Conservation (phyloP, 2,329 filamentous ascomycete genomes). For the Ramularia collo-cygni region DNA sequence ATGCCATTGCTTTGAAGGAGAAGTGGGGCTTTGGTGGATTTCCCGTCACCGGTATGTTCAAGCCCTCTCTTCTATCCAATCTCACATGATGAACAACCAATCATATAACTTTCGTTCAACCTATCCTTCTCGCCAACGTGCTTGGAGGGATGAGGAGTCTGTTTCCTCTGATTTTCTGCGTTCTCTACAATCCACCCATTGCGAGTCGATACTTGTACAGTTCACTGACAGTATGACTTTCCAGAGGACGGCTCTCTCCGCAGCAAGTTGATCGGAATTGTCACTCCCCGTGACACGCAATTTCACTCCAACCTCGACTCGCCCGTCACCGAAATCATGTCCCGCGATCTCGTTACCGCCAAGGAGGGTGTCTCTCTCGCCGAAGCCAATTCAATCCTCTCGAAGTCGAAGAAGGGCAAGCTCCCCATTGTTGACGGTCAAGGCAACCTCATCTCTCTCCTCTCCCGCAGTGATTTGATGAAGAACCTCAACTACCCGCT, state of each 20-base stretch:
- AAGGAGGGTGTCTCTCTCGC: constrained; percentile 70
- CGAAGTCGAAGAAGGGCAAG: constrained; percentile 89
- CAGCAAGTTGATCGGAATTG: constrained; percentile 93
- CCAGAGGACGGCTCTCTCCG: constrained; percentile 85
- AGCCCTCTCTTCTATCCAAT: constrained; percentile 9
- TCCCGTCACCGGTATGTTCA: constrained; percentile 84
- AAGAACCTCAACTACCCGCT: constrained; percentile 98
- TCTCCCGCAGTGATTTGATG: constrained; percentile 90
- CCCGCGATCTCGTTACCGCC: constrained; percentile 87
- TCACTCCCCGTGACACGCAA: constrained; percentile 96
- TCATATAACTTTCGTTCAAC: constrained; percentile 99
- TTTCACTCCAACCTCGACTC: constrained; percentile 73
- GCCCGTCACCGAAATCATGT: constrained; percentile 85
- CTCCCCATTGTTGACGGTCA: constrained; percentile 45
- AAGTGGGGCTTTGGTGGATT: constrained; percentile 98
- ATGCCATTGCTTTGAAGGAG: constrained; percentile 88
- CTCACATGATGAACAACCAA: constrained; percentile 68
- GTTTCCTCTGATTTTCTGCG: constrained; percentile 26
- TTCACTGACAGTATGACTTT: constrained; percentile 7
- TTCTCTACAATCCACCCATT: background rate
- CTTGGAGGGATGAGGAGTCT: constrained; percentile 30
- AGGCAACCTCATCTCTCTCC: constrained; percentile 63
- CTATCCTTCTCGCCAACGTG: constrained; percentile 56
- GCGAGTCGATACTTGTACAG: background rate
- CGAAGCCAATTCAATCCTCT: constrained; percentile 89